Evolutionary conservation across 257 asterid genomes (phyloP), one percentile per base, ranked within the genome.

Genomic region (Plantago ovata): DNA sequence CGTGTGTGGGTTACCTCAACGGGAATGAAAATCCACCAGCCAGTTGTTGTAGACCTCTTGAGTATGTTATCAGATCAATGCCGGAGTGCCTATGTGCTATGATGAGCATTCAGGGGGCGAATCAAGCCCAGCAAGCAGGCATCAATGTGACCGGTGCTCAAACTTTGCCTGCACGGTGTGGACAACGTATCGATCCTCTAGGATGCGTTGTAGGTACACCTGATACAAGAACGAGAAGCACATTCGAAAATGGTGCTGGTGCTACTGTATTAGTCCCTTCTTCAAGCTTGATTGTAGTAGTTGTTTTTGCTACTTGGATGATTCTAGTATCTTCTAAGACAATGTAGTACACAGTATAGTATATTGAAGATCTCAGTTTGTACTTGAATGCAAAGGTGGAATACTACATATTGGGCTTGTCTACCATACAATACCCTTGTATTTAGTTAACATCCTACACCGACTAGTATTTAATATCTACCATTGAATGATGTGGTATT

Each of bases 41-140:
- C 0, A 86, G 82, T 19, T 89, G 97, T 19, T 89, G 97, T 32
- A 79, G 69, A 1, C 84, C 86, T 8, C 71, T 89, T 39, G 75
- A 71, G 7, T 36, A 62, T 10, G 75, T 89, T n/a, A 84, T 89
- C 8, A 66, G 65, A 22, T 71, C 73, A 2, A 75, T 80, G 79
- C 97, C 97, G 0, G 97, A 84, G 61, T 86, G 97, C 64, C 48
- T 89, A 52, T 89, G 97, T 38, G 69, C 75, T 7, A 23, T 86
- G 79, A 80, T 89, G 32, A 89, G 79, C 57, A 69, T 84, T 32
- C 69, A 69, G 9, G 97, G 97, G 8, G 74, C 94, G 36, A 77
- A 79, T 45, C 79, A 67, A 22, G 97, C 97, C 0, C 80, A 84
- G 54, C 75, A 55, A 52, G 79, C 94, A 0, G 95, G 97, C 9